Conservation (phyloP, 2,329 filamentous ascomycete species). For the Samsoniella hepiali region DNA sequence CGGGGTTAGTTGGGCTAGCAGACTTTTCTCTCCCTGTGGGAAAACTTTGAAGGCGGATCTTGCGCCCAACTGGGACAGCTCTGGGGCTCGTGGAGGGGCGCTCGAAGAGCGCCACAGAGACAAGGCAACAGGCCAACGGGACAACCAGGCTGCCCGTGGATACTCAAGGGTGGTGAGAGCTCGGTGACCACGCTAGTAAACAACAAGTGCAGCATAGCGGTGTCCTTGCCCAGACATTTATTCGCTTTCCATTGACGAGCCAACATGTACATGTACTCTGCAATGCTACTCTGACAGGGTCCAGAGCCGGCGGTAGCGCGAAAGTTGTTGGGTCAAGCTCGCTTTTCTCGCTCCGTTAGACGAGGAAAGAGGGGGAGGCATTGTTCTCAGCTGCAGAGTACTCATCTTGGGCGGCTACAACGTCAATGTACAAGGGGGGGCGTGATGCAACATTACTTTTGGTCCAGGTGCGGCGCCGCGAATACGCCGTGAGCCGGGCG, state of each 20-base stretch:
- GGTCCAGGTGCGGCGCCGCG: background rate
- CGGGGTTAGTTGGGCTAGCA: background rate
- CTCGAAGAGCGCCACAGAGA: background rate
- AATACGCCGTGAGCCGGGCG: slow-evolving; percentile 5
- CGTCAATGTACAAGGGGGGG: background rate
- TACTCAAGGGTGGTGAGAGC: background rate
- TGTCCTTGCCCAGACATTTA: background rate
- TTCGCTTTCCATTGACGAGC: slow-evolving; percentile 11
- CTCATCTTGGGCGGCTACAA: background rate
- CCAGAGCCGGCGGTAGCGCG: slow-evolving; percentile 2
- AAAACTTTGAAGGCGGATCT: slow-evolving; percentile 8
- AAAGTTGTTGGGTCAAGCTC: slow-evolving; percentile 1
- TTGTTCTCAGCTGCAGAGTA: background rate
- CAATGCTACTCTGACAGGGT: background rate
- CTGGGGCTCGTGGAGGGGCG: background rate
- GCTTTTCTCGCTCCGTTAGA: background rate
- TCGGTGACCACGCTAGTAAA: background rate
- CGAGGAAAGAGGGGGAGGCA: background rate
- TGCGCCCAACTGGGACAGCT: background rate
- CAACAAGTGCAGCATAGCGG: background rate
- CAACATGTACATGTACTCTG: background rate
- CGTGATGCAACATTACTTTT: slow-evolving; percentile 13
- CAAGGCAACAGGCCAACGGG: background rate
- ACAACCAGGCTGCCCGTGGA: slow-evolving; percentile 6
- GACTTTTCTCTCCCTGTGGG: background rate